These are phyloP conservation scores for Starmerella cellae DNA, from an alignment of 805 yeast species.

Conservation along the genomic window DNA sequence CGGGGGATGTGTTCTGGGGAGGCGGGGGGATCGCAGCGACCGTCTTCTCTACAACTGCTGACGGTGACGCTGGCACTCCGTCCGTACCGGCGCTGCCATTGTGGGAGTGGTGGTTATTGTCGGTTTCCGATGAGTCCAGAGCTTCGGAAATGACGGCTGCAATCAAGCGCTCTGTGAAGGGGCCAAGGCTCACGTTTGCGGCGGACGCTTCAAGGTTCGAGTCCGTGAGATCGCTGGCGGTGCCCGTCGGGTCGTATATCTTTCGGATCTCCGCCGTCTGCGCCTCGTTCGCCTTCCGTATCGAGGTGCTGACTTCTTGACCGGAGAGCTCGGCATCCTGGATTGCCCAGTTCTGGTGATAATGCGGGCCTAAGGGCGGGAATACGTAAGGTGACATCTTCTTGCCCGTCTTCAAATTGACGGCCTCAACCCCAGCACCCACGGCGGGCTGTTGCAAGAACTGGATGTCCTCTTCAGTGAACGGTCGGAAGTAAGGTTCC, in stretches of 20 bases:
- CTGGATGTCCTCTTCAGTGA: conserved; percentile 66
- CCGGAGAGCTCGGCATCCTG: conserved; percentile 18
- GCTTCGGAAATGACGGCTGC: conserved; percentile 51
- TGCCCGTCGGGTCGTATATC: conserved; percentile 15
- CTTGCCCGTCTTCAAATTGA: conserved; percentile 21
- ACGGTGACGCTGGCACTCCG: neutral
- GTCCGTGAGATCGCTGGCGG: conserved; percentile 13
- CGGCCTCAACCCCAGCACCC: conserved; percentile 23
- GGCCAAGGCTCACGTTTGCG: conserved; percentile 76
- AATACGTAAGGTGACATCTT: conserved; percentile 50
- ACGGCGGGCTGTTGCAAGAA: conserved; percentile 52
- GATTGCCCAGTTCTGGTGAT: conserved; percentile 65
- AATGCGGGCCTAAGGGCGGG: conserved; percentile 75
- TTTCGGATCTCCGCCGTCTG: conserved; percentile 5
- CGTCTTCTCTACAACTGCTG: conserved; percentile 5
- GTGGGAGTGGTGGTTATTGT: neutral
- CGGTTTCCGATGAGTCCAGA: conserved; percentile 6
- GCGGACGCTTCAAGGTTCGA: conserved; percentile 33
- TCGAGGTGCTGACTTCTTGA: conserved; percentile 2
- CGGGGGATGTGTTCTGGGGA: conserved; percentile 32
- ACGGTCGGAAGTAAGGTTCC: conserved; percentile 72
- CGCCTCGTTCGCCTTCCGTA: conserved; percentile 51
- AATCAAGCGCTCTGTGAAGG: conserved; percentile 67
- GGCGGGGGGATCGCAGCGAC: conserved; percentile 17
- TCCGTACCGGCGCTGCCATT: neutral